A percentile compares a stretch with the other conserved stretches of the same genome.
Evolutionary conservation across 164 flowering plant genomes (phyloP).

Genomic region (Liriodendron chinense): DNA sequence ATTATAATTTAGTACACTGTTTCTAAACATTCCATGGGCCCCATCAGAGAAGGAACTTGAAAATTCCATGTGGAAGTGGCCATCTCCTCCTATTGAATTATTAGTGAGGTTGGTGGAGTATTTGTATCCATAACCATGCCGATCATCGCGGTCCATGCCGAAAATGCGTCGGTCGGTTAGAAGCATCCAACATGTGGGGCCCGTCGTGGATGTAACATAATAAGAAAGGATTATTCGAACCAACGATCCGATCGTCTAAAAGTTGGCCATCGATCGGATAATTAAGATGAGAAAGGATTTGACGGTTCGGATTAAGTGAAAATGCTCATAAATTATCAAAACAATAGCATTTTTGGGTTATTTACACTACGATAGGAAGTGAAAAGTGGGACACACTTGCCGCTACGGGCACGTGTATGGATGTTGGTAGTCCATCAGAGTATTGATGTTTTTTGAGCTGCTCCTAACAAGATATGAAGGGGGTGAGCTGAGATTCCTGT

Average conservation of each 20-base stretch:
- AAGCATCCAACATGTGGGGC: neutral
- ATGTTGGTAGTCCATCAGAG: neutral
- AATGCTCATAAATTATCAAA: no score
- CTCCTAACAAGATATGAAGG: neutral
- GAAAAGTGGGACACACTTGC: no score
- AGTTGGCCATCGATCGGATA: no score
- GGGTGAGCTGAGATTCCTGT: constrained; percentile 6
- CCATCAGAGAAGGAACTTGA: constrained; percentile 6
- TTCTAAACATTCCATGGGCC: constrained; percentile 4
- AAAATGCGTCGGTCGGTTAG: neutral
- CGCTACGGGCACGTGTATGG: neutral
- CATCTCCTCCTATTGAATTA: neutral
- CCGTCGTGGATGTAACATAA: neutral
- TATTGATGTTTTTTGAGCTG: neutral
- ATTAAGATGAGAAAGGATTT: no score
- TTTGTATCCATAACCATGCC: neutral
- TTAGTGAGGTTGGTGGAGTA: neutral
- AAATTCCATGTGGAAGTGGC: constrained; percentile 10
- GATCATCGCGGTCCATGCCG: neutral
- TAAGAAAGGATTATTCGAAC: no score
- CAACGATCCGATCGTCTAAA: no score
- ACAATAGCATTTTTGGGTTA: no score
- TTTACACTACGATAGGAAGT: no score
- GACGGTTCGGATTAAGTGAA: no score
- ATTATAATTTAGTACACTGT: neutral